Conservation (phyloP, 1,284 basidiomycete species). For the Naganishia albida region DNA sequence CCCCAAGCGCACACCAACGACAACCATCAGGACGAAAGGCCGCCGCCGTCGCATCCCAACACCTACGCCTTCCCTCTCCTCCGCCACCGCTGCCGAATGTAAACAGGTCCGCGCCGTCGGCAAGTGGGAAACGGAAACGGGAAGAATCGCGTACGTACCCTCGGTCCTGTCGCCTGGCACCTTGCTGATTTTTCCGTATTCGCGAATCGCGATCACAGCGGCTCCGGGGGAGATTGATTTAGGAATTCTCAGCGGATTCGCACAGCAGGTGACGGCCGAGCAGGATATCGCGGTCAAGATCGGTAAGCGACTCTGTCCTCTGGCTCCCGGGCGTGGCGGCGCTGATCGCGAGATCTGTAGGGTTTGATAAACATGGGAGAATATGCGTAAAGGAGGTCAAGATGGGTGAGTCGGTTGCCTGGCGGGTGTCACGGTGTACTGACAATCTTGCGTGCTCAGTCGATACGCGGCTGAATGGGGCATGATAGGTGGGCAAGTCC, state of each 20-base stretch:
- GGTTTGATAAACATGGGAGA: background rate
- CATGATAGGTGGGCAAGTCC: background rate
- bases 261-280: background rate
- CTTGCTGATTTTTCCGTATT: too few species aligned
- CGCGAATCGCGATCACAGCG: too few species aligned
- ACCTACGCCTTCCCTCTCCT: background rate
- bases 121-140: background rate
- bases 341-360: background rate
- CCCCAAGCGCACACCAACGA: background rate
- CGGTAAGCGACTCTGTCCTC: background rate
- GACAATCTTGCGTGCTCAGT: background rate
- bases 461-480: background rate
- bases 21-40: too few species aligned
- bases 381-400: conserved; percentile 1
- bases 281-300: background rate
- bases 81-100: background rate
- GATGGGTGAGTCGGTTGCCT: conserved; percentile 4
- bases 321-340: too few species aligned
- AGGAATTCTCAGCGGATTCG: background rate
- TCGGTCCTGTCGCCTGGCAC: background rate
- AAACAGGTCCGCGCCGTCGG: background rate
- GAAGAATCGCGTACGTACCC: background rate
- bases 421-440: background rate
- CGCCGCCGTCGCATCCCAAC: too few species aligned
- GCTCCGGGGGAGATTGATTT: background rate